A percentile compares a stretch with the other conserved stretches of the same genome.
These are phyloP conservation scores for Pinus tabuliformis DNA, from an alignment of 75 land plant species.

Conservation along the genomic window DNA sequence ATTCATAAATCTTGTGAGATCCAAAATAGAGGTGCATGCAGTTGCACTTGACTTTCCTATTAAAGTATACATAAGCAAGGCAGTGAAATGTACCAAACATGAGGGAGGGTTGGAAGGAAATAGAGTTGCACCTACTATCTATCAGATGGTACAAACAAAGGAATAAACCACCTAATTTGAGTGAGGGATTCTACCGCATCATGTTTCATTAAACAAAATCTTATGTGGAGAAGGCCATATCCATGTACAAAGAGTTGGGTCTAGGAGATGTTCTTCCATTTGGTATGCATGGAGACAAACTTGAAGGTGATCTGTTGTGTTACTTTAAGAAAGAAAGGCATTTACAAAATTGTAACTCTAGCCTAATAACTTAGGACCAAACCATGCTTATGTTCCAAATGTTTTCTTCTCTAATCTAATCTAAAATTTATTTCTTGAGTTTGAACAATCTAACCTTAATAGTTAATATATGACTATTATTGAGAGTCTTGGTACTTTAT, in stretches of 20 bases:
- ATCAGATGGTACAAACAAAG: slow-evolving; percentile 64
- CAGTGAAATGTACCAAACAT: slow-evolving; percentile 71
- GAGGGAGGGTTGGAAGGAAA: slow-evolving; percentile 89
- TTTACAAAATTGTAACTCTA: slow-evolving; percentile 4
- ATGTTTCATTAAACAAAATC: too few species aligned
- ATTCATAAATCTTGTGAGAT: slow-evolving; percentile 59
- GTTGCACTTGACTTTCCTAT: slow-evolving; percentile 84
- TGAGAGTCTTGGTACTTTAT: too few species aligned
- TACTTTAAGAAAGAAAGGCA: slow-evolving; percentile 50
- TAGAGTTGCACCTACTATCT: slow-evolving; percentile 79
- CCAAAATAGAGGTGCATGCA: slow-evolving; percentile 65
- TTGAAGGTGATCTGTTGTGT: slow-evolving; percentile 55
- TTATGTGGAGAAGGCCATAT: too few species aligned
- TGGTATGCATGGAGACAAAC: slow-evolving; percentile 56
- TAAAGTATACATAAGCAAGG: slow-evolving; percentile 67
- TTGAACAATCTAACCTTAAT: too few species aligned
- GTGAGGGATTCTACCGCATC: too few species aligned
- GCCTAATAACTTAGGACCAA: too few species aligned
- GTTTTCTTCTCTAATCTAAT: too few species aligned
- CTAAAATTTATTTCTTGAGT: too few species aligned
- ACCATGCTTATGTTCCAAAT: too few species aligned
- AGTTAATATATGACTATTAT: too few species aligned
- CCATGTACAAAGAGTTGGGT: too few species aligned
- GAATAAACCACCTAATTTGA: slow-evolving; percentile 1
- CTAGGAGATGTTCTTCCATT: slow-evolving; percentile 24